Evolutionary conservation across 768 basidiomycete species (phyloP).

Genomic region (Butyriboletus loyo): DNA sequence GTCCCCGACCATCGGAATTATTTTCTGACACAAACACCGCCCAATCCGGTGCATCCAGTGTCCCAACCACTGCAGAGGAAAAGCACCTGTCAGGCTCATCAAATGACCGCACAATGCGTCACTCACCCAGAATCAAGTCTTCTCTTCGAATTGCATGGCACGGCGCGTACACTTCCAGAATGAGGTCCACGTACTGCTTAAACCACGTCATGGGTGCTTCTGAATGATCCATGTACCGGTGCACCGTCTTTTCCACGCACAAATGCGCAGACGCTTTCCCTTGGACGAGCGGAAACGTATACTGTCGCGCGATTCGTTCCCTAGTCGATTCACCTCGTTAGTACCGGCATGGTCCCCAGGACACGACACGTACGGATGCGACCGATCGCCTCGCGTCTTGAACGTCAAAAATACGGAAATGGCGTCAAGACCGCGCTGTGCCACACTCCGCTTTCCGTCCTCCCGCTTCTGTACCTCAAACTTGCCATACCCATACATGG

Average conservation of each 20-base stretch:
- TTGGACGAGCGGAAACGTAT: conserved; percentile 56
- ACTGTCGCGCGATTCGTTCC: conserved; percentile 47
- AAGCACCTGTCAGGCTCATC: not conserved
- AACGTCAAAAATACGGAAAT: conserved; percentile 50
- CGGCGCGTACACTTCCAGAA: conserved; percentile 52
- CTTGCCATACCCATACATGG: conserved; percentile 63
- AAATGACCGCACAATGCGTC: not conserved
- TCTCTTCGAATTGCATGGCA: conserved; percentile 52
- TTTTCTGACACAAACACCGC: conserved; percentile 73
- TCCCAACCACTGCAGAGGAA: conserved; percentile 53
- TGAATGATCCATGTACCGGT: conserved; percentile 61
- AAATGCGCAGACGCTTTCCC: conserved; percentile 67
- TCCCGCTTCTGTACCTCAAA: conserved; percentile 41
- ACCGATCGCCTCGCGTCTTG: conserved; percentile 32
- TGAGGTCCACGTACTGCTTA: conserved; percentile 59
- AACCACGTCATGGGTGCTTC: conserved; percentile 74
- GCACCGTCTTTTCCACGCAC: conserved; percentile 66
- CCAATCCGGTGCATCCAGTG: conserved; percentile 67
- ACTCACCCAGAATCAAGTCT: conserved; percentile 50
- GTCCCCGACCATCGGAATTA: conserved; percentile 60
- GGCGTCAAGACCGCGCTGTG: conserved; percentile 55
- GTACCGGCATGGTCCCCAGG: not conserved
- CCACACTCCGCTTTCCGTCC: conserved; percentile 55
- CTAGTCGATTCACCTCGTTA: conserved; percentile 25
- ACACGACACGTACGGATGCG: conserved; percentile 37